Conservation (phyloP, 768 basidiomycete species). For the Pluteus cervinus region DNA sequence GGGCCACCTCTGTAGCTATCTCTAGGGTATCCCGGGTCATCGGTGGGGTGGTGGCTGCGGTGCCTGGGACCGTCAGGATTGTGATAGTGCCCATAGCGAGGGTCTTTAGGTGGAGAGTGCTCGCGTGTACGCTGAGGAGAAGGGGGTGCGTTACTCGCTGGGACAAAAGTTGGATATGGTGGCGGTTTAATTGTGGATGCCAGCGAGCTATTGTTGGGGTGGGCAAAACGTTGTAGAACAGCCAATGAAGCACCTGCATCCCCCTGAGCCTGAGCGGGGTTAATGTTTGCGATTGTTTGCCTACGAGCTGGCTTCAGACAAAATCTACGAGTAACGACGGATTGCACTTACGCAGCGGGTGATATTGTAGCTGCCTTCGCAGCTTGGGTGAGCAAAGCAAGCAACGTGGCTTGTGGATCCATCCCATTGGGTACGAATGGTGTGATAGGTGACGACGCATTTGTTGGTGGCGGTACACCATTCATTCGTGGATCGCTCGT, state of each 20-base stretch:
- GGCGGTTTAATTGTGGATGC: too few relatives aligned
- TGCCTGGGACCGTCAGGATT: conserved; percentile 48
- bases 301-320: too few relatives aligned
- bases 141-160: too few relatives aligned
- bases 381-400: conserved; percentile 68
- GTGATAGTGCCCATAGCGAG: conserved; percentile 41
- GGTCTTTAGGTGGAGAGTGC: too few relatives aligned
- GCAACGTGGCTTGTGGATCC: conserved; percentile 57
- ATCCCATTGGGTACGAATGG: conserved; percentile 20
- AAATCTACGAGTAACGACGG: background rate
- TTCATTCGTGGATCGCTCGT: conserved; percentile 16
- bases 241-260: conserved; percentile 60
- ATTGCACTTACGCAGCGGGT: conserved; percentile 31
- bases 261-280: conserved; percentile 27
- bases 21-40: conserved; percentile 50
- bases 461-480: conserved; percentile 32
- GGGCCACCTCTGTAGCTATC: conserved; percentile 48
- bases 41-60: too few relatives aligned
- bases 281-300: conserved; percentile 59
- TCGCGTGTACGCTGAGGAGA: too few relatives aligned
- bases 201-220: too few relatives aligned
- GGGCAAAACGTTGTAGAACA: too few relatives aligned
- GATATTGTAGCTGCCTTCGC: conserved; percentile 38
- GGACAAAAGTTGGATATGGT: too few relatives aligned
- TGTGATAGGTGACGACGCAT: conserved; percentile 21